These are phyloP conservation scores for Pyrenophora teres DNA, from an alignment of 2,329 filamentous ascomycete species.

Conservation along the genomic window DNA sequence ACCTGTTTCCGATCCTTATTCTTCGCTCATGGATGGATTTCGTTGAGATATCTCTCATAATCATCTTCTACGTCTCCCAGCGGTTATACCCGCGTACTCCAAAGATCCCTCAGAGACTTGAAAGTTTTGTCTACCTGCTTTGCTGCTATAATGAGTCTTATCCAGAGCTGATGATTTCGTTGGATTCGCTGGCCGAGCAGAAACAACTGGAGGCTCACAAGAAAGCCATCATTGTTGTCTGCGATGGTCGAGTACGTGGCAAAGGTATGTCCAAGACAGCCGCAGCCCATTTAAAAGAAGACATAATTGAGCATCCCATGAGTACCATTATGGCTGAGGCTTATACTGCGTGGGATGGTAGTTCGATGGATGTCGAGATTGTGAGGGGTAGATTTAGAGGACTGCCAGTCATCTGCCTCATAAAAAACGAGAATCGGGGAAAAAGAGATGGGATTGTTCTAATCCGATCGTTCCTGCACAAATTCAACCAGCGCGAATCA, in stretches of 20 bases:
- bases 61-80: not conserved
- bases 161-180: conserved; percentile 2
- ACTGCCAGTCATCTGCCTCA: conserved; percentile 4
- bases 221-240: conserved; percentile 6
- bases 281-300: conserved; percentile 6
- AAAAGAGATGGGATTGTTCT: conserved; percentile 9
- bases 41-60: conserved; percentile 1
- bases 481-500: conserved; percentile 5
- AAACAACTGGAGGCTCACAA: conserved; percentile 5
- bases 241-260: conserved; percentile 7
- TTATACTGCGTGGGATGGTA: conserved; percentile 6
- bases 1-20: not conserved
- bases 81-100: not conserved
- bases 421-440: conserved; percentile 11
- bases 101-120: not conserved
- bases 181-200: conserved; percentile 6
- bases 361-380: conserved; percentile 2
- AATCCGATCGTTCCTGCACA: conserved; percentile 4
- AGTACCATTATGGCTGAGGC: not conserved
- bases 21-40: not conserved
- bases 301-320: conserved; percentile 2
- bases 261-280: conserved; percentile 9
- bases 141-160: conserved; percentile 12
- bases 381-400: conserved; percentile 9
- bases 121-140: conserved; percentile 5